Evolutionary conservation across 1,284 basidiomycete genomes (phyloP), one percentile per base, ranked within the genome.

Genomic region (Apiotrichum mycotoxinovorans): DNA sequence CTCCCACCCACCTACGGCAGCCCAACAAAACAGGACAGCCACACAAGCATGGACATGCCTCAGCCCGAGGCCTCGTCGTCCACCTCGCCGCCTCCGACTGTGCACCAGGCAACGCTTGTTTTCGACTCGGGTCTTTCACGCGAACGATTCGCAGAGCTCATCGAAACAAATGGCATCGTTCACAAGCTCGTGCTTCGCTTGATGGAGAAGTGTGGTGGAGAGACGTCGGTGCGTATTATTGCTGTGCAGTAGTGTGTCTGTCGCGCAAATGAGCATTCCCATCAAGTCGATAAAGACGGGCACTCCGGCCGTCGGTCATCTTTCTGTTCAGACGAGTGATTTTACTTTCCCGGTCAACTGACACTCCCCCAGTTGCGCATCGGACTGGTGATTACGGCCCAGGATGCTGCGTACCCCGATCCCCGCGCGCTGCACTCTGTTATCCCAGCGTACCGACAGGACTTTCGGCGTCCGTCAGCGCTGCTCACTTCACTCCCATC

Each of bases 161-260:
- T 71, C 49, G 66, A 71, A 45, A 44, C 62, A 15, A 66, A 71
- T 44, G 73, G 73, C 26, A 57, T 69, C 18, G 66, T 75, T 4
- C 69, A 74, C 51, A 66, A 67, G 43, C 59, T 75, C 23, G 65
- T 72, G 12, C 68, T 71, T 56, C 58, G 73, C 12, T 54, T 75
- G n/a, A 65, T 71, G 65, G 72, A 74, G 53, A 75, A 73, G 59
- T 66, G 67, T 57, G 66, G 66, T 7, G 62, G 61, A 12, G 71
- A 72, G 27, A 58, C 61, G 11, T 51, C 68, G 40, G 73, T 75
- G 51, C 38, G 71, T 53, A n/a, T 35, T 22, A 12, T 9, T 51
- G 40, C 20, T 51, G 54, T 33, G 46, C 41, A 12, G 37, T 26
- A 17, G 25, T 49, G 38, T 37, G 30, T 30, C 12, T 45, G 11